Conservation (phyloP, 805 yeast genomes). For the Helenozyma baotianmanensis region DNA sequence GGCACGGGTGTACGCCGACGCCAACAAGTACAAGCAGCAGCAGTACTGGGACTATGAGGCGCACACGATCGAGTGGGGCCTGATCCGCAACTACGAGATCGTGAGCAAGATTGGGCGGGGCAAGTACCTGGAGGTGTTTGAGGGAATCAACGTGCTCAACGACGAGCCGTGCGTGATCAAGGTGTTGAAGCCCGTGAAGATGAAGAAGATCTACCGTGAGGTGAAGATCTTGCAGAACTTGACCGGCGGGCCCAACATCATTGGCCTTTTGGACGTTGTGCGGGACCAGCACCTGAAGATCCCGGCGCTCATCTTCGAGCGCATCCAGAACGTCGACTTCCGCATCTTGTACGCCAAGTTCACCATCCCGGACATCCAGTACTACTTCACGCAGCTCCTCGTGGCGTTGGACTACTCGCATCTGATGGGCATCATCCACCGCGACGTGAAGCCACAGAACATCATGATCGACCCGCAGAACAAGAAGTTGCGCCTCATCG, state of each 20-base stretch:
- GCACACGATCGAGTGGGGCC: conserved; percentile 39
- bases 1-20: conserved; percentile 68
- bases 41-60: conserved; percentile 87
- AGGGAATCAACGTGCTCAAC: conserved; percentile 67
- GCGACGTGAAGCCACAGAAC: conserved; percentile 92
- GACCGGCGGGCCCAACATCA: conserved; percentile 77
- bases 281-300: conserved; percentile 81
- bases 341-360: conserved; percentile 81
- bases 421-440: conserved; percentile 91
- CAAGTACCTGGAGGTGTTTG: conserved; percentile 92
- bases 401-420: conserved; percentile 84
- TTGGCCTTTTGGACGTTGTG: conserved; percentile 75
- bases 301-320: conserved; percentile 85
- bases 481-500: conserved; percentile 67
- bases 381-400: conserved; percentile 77
- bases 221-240: conserved; percentile 82
- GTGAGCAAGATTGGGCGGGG: conserved; percentile 86
- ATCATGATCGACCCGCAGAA: conserved; percentile 82
- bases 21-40: conserved; percentile 59
- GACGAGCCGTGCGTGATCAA: conserved; percentile 72
- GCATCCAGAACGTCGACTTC: conserved; percentile 80
- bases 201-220: conserved; percentile 89
- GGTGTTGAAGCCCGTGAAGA: conserved; percentile 88
- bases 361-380: conserved; percentile 68
- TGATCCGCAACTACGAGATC: conserved; percentile 60